A percentile compares a stretch with the other conserved stretches of the same genome.
These are phyloP conservation scores for Torulaspora delbrueckii DNA, from an alignment of 805 yeast species.

Conservation along the genomic window DNA sequence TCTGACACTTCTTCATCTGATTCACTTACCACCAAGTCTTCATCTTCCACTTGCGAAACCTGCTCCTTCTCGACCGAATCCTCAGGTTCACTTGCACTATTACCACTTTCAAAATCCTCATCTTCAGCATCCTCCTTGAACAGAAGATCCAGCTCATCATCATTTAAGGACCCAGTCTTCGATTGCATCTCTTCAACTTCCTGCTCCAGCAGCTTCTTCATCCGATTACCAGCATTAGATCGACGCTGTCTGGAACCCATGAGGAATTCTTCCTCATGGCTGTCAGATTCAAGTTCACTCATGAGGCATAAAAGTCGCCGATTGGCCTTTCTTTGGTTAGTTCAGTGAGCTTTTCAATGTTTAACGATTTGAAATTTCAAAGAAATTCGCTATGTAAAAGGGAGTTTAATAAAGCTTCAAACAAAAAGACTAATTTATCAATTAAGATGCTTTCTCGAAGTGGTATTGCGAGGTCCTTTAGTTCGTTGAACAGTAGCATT, in stretches of 20 bases:
- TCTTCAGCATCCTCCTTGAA: slow-evolving; percentile 63
- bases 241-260: slow-evolving; percentile 74
- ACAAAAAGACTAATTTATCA: background rate
- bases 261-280: slow-evolving; percentile 45
- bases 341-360: background rate
- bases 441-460: background rate
- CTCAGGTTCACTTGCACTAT: slow-evolving; percentile 34
- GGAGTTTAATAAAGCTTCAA: background rate
- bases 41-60: slow-evolving; percentile 20
- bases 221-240: slow-evolving; percentile 84
- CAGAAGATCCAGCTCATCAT: slow-evolving; percentile 65
- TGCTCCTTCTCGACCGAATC: slow-evolving; percentile 20
- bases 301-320: background rate
- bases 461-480: background rate
- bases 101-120: slow-evolving; percentile 39
- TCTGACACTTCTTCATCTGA: slow-evolving; percentile 39
- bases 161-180: slow-evolving; percentile 53
- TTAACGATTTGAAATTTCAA: background rate
- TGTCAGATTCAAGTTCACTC: slow-evolving; percentile 12
- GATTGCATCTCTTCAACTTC: slow-evolving; percentile 46
- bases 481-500: background rate
- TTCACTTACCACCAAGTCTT: slow-evolving; percentile 31
- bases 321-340: background rate
- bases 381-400: background rate
- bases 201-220: slow-evolving; percentile 65